phyloP scores from a whole-genome alignment of 2,329 filamentous ascomycete species.

The Didymella exigua region DNA sequence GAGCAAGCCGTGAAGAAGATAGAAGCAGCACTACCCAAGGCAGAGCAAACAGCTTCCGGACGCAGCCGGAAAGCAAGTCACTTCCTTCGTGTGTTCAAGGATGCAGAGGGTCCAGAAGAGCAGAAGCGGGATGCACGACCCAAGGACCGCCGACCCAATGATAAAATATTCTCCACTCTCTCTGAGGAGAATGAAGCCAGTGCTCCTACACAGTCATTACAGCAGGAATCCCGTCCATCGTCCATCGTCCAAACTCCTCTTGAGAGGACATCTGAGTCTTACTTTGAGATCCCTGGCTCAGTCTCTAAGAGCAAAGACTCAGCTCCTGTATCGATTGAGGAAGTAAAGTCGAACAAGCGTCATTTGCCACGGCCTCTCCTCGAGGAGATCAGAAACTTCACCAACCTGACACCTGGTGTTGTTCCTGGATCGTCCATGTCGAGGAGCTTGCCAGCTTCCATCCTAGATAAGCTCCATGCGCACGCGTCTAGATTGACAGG shows the following conservation, averaged over 20 bases:
- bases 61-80: constrained; percentile 70
- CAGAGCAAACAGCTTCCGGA: constrained; percentile 60
- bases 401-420: constrained; percentile 56
- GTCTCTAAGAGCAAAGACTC: constrained; percentile 12
- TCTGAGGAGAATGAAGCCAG: constrained; percentile 34
- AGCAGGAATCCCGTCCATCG: constrained; percentile 30
- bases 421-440: constrained; percentile 56
- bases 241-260: constrained; percentile 37
- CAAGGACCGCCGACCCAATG: constrained; percentile 44
- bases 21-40: constrained; percentile 65
- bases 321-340: constrained; percentile 4
- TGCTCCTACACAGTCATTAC: constrained; percentile 24
- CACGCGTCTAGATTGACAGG: constrained; percentile 25
- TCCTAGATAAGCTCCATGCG: constrained; percentile 41
- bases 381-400: constrained; percentile 63
- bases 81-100: constrained; percentile 68
- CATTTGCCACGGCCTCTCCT: constrained; percentile 57
- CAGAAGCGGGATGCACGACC: constrained; percentile 56
- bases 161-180: constrained; percentile 32
- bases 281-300: constrained; percentile 32
- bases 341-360: constrained; percentile 13
- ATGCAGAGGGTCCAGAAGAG: constrained; percentile 62
- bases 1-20: constrained; percentile 65
- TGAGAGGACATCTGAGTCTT: constrained; percentile 25
- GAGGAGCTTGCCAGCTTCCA: constrained; percentile 54